Percentiles rank a stretch among this genome's conserved stretches.
phyloP scores from a whole-genome alignment of 495 filamentous ascomycete genomes.

The Aspergillus funiculosus region DNA sequence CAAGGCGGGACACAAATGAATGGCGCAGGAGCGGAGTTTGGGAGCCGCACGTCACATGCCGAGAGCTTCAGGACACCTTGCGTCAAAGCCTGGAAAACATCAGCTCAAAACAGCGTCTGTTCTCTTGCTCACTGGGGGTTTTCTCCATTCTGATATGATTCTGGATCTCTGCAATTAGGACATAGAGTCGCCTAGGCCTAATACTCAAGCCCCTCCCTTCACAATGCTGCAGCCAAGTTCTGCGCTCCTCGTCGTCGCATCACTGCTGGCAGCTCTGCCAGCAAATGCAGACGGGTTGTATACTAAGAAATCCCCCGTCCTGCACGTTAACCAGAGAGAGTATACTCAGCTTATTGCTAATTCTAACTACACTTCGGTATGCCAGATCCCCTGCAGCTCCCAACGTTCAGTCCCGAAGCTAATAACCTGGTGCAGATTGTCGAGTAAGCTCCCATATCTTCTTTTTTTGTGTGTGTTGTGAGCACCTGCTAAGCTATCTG shows the following conservation, averaged over 20 bases:
- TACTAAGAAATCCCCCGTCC: constrained; percentile 76
- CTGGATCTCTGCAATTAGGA: not conserved
- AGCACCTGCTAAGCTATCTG: constrained; percentile 11
- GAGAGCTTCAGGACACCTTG: constrained; percentile 49
- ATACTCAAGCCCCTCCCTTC: not conserved
- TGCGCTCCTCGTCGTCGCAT: constrained; percentile 41
- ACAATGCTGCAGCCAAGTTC: constrained; percentile 25
- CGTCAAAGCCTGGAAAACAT: constrained; percentile 19
- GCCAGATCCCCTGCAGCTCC: constrained; percentile 19
- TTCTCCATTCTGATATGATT: constrained; percentile 4
- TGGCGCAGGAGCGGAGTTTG: constrained; percentile 2
- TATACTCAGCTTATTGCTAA: constrained; percentile 82
- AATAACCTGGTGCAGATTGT: constrained; percentile 48
- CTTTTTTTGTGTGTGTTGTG: constrained; percentile 1
- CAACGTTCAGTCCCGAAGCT: constrained; percentile 12
- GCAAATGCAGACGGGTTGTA: constrained; percentile 71
- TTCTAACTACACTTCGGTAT: constrained; percentile 87
- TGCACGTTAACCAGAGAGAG: constrained; percentile 76
- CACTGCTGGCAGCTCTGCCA: constrained; percentile 52
- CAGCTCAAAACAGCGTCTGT: constrained; percentile 6
- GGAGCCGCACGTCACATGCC: constrained; percentile 32
- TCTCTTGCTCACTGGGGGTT: not conserved
- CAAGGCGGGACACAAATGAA: not conserved
- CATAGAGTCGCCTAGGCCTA: not conserved
- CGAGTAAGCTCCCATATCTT: constrained; percentile 50